phyloP scores from a whole-genome alignment of 2,329 filamentous ascomycete species.

The Scedosporium boydii region DNA sequence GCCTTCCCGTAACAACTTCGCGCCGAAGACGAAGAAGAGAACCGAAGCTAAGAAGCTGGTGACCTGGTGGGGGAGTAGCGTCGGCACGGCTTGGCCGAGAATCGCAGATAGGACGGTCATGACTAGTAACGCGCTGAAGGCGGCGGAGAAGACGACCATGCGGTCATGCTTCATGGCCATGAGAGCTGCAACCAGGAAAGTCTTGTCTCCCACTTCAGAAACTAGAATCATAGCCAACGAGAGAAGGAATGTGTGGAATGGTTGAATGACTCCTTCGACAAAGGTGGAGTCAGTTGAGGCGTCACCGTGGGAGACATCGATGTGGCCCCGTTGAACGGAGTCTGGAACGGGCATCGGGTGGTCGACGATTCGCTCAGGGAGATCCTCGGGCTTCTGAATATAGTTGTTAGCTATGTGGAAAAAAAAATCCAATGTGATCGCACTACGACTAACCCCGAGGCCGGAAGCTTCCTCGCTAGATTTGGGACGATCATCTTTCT shows the following conservation, averaged over 20 bases:
- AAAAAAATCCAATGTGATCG: too few species aligned
- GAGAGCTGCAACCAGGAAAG: slow-evolving; percentile 88
- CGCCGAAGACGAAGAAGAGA: slow-evolving; percentile 84
- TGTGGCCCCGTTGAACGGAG: slow-evolving; percentile 54
- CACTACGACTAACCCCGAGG: slow-evolving; percentile 45
- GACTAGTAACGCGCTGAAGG: slow-evolving; percentile 79
- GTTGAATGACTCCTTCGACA: slow-evolving; percentile 59
- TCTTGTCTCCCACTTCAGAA: slow-evolving; percentile 97
- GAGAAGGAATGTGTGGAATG: slow-evolving; percentile 79
- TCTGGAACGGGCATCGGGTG: slow-evolving; percentile 61
- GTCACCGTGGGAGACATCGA: slow-evolving; percentile 32
- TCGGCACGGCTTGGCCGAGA: slow-evolving; percentile 83
- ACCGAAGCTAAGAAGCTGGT: slow-evolving; percentile 79
- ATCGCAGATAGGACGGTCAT: slow-evolving; percentile 96
- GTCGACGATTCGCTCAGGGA: slow-evolving; percentile 71
- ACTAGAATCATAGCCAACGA: slow-evolving; percentile 97
- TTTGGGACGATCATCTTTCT: not conserved
- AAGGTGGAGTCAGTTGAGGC: slow-evolving; percentile 16
- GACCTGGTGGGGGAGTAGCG: slow-evolving; percentile 79
- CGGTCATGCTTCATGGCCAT: slow-evolving; percentile 99
- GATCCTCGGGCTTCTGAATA: slow-evolving; percentile 65
- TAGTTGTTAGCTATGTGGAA: slow-evolving; percentile 6
- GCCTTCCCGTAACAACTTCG: slow-evolving; percentile 75
- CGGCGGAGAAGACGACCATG: slow-evolving; percentile 85
- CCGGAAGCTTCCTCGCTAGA: slow-evolving; percentile 21